Evolutionary conservation across 176 grass and related monocot genomes (phyloP).

Genomic region (Tillandsia fasciculata): DNA sequence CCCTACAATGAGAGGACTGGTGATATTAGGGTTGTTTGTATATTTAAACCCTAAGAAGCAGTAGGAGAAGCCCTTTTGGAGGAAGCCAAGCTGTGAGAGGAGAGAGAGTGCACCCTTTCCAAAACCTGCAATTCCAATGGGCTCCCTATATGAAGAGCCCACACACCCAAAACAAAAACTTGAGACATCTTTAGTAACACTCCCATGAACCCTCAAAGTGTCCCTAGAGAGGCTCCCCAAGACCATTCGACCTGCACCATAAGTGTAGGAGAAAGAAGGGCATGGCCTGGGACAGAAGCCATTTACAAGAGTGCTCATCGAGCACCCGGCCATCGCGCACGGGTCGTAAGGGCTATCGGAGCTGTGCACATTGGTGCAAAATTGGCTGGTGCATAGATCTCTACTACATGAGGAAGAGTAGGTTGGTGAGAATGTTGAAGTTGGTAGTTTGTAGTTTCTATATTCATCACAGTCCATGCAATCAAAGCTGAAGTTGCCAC

Average conservation of each 20-base stretch:
- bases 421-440: conserved; percentile 17
- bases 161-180: conserved; percentile 38
- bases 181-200: conserved; percentile 6
- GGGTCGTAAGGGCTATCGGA: conserved; percentile 36
- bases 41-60: conserved; percentile 42
- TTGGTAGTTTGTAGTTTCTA: not conserved
- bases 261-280: conserved; percentile 53
- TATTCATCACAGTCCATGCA: conserved; percentile 26
- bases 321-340: conserved; percentile 26
- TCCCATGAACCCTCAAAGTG: conserved; percentile 26
- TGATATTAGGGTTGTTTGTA: conserved; percentile 28
- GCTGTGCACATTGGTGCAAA: conserved; percentile 38
- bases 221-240: conserved; percentile 33
- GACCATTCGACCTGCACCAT: conserved; percentile 30
- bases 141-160: conserved; percentile 34
- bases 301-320: conserved; percentile 21
- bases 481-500: conserved; percentile 25
- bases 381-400: conserved; percentile 17
- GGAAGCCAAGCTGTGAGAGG: conserved; percentile 35
- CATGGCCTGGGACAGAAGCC: conserved; percentile 28
- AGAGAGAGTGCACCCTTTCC: conserved; percentile 39
- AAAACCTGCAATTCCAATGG: conserved; percentile 41
- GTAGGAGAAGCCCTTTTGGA: conserved; percentile 38
- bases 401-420: conserved; percentile 15
- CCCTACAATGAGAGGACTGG: conserved; percentile 39